Evolutionary conservation across 495 filamentous ascomycete genomes (phyloP).

Genomic region (Aspergillus haitiensis): DNA sequence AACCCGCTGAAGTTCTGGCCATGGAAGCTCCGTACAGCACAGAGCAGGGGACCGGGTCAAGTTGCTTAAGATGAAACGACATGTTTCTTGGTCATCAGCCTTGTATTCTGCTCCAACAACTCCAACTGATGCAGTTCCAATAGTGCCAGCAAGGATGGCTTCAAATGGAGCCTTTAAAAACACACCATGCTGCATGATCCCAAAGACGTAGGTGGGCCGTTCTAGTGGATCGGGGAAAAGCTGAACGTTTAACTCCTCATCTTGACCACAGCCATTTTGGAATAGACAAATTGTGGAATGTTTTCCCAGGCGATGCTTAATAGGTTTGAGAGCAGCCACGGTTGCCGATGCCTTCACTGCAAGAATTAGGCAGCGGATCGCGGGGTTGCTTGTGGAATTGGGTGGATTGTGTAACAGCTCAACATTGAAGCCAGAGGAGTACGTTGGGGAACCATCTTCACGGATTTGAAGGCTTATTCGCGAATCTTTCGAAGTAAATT

Average conservation of each 20-base stretch:
- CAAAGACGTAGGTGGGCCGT: constrained; percentile 26
- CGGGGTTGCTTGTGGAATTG: background rate
- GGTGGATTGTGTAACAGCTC: constrained; percentile 17
- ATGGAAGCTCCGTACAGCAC: constrained; percentile 30
- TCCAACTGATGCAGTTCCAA: constrained; percentile 21
- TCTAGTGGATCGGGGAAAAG: constrained; percentile 20
- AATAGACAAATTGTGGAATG: constrained; percentile 28
- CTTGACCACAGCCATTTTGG: constrained; percentile 31
- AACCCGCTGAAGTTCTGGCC: constrained; percentile 35
- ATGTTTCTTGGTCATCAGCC: background rate
- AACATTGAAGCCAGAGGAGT: constrained; percentile 19
- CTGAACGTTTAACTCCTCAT: constrained; percentile 24
- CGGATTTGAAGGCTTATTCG: constrained; percentile 24
- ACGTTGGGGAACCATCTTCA: constrained; percentile 19
- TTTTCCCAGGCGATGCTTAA: constrained; percentile 27
- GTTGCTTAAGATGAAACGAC: constrained; percentile 32
- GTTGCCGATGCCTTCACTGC: constrained; percentile 30
- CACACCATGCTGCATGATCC: constrained; percentile 29
- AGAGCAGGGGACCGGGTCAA: constrained; percentile 33
- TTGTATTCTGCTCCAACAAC: constrained; percentile 8
- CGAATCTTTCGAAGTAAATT: constrained; percentile 20
- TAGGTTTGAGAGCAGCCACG: constrained; percentile 22
- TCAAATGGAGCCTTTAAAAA: constrained; percentile 24
- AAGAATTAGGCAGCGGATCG: constrained; percentile 28
- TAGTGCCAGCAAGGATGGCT: constrained; percentile 25